phyloP scores from a whole-genome alignment of 1,139 yeast species.

The Kodamaea ohmeri region DNA sequence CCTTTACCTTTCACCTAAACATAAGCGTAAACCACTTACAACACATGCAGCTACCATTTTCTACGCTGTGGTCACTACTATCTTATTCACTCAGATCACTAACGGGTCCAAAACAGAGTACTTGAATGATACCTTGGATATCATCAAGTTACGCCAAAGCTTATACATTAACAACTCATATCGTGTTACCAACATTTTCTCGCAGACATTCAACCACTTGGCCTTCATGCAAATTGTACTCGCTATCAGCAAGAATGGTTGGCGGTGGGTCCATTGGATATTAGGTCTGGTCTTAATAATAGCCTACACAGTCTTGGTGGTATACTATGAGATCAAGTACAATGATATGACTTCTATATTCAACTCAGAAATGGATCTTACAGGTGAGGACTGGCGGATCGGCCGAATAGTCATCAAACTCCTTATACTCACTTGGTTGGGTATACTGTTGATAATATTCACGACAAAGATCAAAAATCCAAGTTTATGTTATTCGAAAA shows the following conservation, averaged over 20 bases:
- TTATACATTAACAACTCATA: slow-evolving; percentile 30
- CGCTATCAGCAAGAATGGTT: slow-evolving; percentile 23
- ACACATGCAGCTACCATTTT: slow-evolving; percentile 47
- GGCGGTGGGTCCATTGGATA: slow-evolving; percentile 20
- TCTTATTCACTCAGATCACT: slow-evolving; percentile 39
- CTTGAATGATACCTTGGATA: slow-evolving; percentile 35
- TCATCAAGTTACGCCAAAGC: slow-evolving; percentile 29
- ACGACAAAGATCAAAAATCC: slow-evolving; percentile 32
- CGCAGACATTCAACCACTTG: slow-evolving; percentile 34
- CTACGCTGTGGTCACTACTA: slow-evolving; percentile 43
- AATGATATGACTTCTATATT: slow-evolving; percentile 16
- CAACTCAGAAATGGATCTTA: slow-evolving; percentile 11
- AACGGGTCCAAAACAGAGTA: slow-evolving; percentile 34
- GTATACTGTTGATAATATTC: slow-evolving; percentile 26
- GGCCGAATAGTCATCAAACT: slow-evolving; percentile 22
- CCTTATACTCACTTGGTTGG: slow-evolving; percentile 28
- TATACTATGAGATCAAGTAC: slow-evolving; percentile 14
- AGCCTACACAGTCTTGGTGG: slow-evolving; percentile 20
- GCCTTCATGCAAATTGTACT: slow-evolving; percentile 43
- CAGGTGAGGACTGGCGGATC: slow-evolving; percentile 14
- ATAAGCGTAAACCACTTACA: slow-evolving; percentile 46
- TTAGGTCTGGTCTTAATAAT: slow-evolving; percentile 21
- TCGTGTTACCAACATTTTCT: slow-evolving; percentile 29
- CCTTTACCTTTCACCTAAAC: slow-evolving; percentile 40
- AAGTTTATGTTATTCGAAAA: slow-evolving; percentile 32